Evolutionary conservation across 345 rosid species (phyloP), one percentile per base, ranked within the genome.

Genomic region (Salix brachista): DNA sequence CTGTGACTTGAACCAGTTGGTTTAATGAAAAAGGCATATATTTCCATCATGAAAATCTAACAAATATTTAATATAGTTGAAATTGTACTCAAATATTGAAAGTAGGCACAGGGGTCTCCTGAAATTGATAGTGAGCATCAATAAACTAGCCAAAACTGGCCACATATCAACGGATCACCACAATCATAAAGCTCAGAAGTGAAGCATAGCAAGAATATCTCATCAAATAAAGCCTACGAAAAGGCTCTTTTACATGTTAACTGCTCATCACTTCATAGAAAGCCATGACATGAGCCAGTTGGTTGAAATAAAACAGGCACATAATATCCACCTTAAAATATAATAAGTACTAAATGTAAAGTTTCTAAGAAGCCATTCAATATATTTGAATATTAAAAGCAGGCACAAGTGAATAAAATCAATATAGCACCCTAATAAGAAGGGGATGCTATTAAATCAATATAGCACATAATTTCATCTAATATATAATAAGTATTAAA

Each of bases 211-310:
- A 85, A 67, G 72, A 26, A 77, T 26, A 90, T 84, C 79, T 86
- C 92, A 89, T 67, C 21, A 83, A 84, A 85, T 86, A 78, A 78
- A 64, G 86, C 81, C 81, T 37, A 74, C 46, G 60, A 25, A 9
- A 66, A 77, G 74, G 70, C 67, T 54, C 87, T 81, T 78, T 86
- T 79, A 85, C 81, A 83, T 83, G 88, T 86, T 85, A 88, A 69
- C 12, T 78, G 80, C 78, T 87, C 92, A 89, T 88, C 92, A 89
- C 75, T 0, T 87, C 87, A 62, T 13, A 5, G 46, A 17, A 21
- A 61, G 32, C 32, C n/a, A 61, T 41, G 46, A 39, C 10, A 3
- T 16, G 5, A 39, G 44, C 56, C 26, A 32, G 28, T 37, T n/a
- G 1, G 26, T 41, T 21, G n/a, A 28, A 28, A 28, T 25, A 8